Base-by-base conservation (phyloP, 1,139 yeast genomes). In the Hyphopichia fennica region DNA sequence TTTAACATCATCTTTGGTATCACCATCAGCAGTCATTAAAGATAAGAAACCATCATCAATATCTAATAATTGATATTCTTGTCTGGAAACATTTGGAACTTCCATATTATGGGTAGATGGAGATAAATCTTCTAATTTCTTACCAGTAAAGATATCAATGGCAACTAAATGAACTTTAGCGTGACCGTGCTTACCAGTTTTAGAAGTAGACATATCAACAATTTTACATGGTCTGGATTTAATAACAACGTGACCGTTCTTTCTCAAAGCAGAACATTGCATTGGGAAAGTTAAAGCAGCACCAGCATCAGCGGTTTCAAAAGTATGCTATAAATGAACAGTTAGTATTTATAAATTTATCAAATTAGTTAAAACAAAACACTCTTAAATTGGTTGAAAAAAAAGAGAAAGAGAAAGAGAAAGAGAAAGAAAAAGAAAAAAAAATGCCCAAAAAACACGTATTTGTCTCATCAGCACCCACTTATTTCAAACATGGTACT, bases 181-280 rank as follows among this genome's bases (percentile, higher is more conserved):
- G 93, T 93, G 99, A 79, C 99, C 99, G 87, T 93, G 99, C 97
- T 93, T 93, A 81, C 99, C 99, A 63, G 99, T 93, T 87, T 93
- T 93, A 68, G 99, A 93, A 69, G 99, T 93, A 54, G 99, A 93
- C 99, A 93, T 93, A 75, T 93, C 99, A 65, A 93, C 95, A 75
- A 93, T 93, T 87, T 93, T 93, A 84, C 99, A 93, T 73, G 99
- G 99, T 84, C 99, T 95, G 68, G 89, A 82, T 83, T 95, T 95
- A 80, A 93, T 93, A 64, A 85, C 95, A 71, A 93, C 99, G 84
- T 89, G 95, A 67, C 99, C 99, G 83, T 84, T 88, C 95, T 93
- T 95, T 84, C 99, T 91, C 77, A 93, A 89, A 61, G 99, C 96
- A 66, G 99, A 93, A 87, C 99, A 93, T 84, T 93, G 99, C 84